Evolutionary conservation across 2,329 filamentous ascomycete genomes (phyloP), one percentile per base, ranked within the genome.

Genomic region (Lecanicillium sp.): DNA sequence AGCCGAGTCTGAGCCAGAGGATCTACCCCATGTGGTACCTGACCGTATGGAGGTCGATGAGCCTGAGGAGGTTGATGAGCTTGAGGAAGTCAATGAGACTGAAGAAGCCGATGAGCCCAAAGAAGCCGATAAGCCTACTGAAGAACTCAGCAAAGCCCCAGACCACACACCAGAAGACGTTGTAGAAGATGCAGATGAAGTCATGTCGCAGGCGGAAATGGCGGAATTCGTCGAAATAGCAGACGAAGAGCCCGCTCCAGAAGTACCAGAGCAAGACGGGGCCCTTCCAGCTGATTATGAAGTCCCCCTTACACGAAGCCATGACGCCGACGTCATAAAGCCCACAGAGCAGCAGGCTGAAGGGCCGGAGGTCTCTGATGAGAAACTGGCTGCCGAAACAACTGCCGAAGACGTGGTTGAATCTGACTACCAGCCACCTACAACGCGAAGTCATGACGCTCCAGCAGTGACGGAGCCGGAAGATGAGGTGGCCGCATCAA

Each of bases 31-130:
- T 18, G 10, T n/a, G 8, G 32, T 15, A 11, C 32, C 12, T 11
- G 33, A 40, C 5, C 18, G 30, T n/a, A 40, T 40, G 38, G 38
- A 40, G 20, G 28, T 40, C 18, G 38, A 40, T 12, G 32, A 36
- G 22, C 17, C 28, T 14, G n/a, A 20, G 39, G 28, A 41, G 4
- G 11, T 30, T 7, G 20, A 29, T n/a, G 39, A 37, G 6, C 29
- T 28, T 7, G 40, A 41, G n/a, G 40, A 37, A 30, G 14, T 30
- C 25, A 14, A 28, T 8, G 13, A 4, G n/a, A n/a, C n/a, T n/a
- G n/a, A n/a, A 8, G 34, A 28, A 22, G 19, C 17, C 3, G 35
- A 37, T n/a, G 10, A 9, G 5, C 5, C 25, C 11, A 30, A 4
- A 18, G 27, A 11, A 17, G 15, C 10, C 28, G 17, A 5, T n/a